Percentiles rank a stretch among this genome's conserved stretches.
These are phyloP conservation scores for Vitis riparia DNA, from an alignment of 164 flowering plant genomes.

Conservation along the genomic window DNA sequence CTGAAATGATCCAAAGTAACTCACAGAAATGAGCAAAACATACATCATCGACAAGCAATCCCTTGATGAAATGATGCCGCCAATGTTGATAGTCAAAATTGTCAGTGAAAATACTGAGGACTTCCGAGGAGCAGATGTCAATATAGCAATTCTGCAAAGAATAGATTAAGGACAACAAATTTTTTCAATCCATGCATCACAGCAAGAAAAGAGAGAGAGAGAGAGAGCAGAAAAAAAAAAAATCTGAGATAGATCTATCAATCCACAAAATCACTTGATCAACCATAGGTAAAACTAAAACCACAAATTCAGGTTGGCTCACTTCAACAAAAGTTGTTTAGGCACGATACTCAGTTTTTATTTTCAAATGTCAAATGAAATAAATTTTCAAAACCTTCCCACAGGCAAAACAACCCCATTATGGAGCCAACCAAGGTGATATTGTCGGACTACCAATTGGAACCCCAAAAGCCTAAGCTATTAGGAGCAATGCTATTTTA, in stretches of 20 bases:
- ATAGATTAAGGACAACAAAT: neutral
- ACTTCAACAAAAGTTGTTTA: too few relatives aligned
- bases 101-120: conserved; percentile 87
- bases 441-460: too few relatives aligned
- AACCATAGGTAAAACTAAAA: neutral
- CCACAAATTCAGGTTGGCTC: too few relatives aligned
- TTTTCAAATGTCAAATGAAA: too few relatives aligned
- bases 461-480: too few relatives aligned
- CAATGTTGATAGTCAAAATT: conserved; percentile 99
- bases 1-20: too few relatives aligned
- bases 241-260: neutral
- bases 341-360: too few relatives aligned
- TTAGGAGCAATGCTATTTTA: too few relatives aligned
- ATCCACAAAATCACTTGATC: neutral
- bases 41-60: conserved; percentile 13
- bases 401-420: too few relatives aligned
- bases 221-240: neutral
- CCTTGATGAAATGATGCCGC: conserved; percentile 96
- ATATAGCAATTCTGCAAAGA: conserved; percentile 89
- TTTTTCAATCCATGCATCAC: neutral
- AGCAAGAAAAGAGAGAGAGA: neutral
- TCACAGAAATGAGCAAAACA: too few relatives aligned
- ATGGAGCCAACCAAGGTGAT: too few relatives aligned
- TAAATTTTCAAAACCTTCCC: too few relatives aligned
- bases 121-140: conserved; percentile 93